phyloP scores from a whole-genome alignment of 148 eudicot genomes.

The Camellia japonica region DNA sequence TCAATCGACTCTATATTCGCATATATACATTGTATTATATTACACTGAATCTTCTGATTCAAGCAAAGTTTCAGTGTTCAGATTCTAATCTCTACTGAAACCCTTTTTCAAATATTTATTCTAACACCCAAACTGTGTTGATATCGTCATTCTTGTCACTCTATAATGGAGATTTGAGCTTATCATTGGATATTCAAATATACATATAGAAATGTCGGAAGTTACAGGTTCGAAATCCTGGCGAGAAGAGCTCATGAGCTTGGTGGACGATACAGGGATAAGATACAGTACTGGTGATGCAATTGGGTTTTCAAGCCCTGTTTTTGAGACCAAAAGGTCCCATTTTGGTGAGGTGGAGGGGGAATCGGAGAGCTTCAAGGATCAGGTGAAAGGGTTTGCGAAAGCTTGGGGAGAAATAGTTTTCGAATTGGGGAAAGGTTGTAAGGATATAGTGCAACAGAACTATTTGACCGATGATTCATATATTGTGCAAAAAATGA shows the following conservation, averaged over 20 bases:
- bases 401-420: conserved; percentile 88
- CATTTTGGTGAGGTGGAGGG: conserved; percentile 29
- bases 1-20: neutral
- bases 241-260: conserved; percentile 71
- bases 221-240: conserved; percentile 53
- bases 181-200: neutral
- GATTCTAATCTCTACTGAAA: neutral
- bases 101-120: no score
- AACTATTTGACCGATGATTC: conserved; percentile 68
- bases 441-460: conserved; percentile 71
- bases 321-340: conserved; percentile 30
- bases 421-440: conserved; percentile 69
- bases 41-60: conserved; percentile 28
- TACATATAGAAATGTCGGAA: conserved; percentile 40
- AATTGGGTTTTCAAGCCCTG: conserved; percentile 26
- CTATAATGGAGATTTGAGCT: conserved; percentile 12
- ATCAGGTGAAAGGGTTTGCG: conserved; percentile 78
- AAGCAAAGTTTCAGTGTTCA: conserved; percentile 15
- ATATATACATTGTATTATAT: neutral
- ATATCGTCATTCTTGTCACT: neutral
- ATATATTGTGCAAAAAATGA: conserved; percentile 58
- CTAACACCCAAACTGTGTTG: neutral
- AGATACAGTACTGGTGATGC: conserved; percentile 35
- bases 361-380: conserved; percentile 63
- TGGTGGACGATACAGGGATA: conserved; percentile 64